phyloP scores from a whole-genome alignment of 2,329 filamentous ascomycete genomes.

The Verticillium zaregamsianum region DNA sequence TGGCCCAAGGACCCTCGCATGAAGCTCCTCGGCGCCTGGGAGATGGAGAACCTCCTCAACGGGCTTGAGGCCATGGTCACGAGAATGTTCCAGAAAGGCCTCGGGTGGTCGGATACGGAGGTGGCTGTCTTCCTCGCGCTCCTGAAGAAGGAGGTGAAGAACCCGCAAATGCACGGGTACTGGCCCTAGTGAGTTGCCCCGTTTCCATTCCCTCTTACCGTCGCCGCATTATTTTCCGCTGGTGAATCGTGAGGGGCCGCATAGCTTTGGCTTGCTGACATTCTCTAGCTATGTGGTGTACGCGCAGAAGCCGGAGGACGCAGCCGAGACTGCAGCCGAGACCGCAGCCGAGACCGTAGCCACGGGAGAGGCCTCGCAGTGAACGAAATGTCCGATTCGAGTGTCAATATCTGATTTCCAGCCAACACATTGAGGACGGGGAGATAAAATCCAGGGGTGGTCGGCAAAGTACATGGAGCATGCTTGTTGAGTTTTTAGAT shows the following conservation, averaged over 20 bases:
- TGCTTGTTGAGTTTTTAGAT: no score
- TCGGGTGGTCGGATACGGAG: conserved; percentile 14
- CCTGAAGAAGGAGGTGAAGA: conserved; percentile 15
- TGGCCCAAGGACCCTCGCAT: conserved; percentile 40
- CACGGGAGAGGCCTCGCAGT: no score
- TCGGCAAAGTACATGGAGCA: no score
- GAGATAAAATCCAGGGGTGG: no score
- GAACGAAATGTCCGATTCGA: no score
- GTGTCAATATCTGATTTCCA: no score
- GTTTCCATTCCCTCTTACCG: background rate
- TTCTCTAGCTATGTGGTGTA: background rate
- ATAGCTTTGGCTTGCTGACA: background rate
- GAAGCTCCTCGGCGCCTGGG: conserved; percentile 16
- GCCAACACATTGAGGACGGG: no score
- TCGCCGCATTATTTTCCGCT: no score
- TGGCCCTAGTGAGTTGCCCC: conserved; percentile 23
- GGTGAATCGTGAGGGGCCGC: background rate
- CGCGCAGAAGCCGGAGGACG: background rate
- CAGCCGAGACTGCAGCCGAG: no score
- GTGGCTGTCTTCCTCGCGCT: conserved; percentile 13
- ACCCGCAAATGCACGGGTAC: conserved; percentile 14
- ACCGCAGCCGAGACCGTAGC: no score
- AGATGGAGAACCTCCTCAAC: conserved; percentile 8
- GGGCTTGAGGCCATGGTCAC: background rate
- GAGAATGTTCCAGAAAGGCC: conserved; percentile 12